Evolutionary conservation across 2,329 filamentous ascomycete genomes (phyloP).

Genomic region (Pochonia chlamydosporia): DNA sequence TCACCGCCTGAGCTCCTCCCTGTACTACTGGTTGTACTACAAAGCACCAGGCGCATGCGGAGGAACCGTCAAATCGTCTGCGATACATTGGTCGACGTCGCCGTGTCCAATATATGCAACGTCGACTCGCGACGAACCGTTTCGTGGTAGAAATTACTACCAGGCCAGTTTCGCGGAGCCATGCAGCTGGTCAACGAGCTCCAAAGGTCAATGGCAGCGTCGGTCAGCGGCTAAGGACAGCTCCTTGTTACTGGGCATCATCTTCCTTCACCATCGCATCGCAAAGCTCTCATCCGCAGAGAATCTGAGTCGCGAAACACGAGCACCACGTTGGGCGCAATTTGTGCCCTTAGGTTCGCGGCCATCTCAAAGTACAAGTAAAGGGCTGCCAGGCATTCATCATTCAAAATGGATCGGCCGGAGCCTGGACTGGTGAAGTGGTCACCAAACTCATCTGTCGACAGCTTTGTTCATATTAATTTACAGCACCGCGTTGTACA

Average conservation of each 20-base stretch:
- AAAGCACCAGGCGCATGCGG: not conserved
- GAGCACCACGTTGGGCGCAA: too few species aligned
- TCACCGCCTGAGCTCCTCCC: too few species aligned
- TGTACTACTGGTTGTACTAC: too few species aligned
- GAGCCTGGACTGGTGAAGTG: slow-evolving; percentile 61
- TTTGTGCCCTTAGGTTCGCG: too few species aligned
- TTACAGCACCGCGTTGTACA: slow-evolving; percentile 58
- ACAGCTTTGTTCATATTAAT: slow-evolving; percentile 61
- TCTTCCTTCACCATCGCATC: not conserved
- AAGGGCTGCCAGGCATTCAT: too few species aligned
- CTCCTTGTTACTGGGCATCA: not conserved
- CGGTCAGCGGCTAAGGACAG: slow-evolving; percentile 5
- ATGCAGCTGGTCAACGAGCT: slow-evolving; percentile 2
- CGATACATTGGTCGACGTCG: not conserved
- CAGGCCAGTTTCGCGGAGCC: not conserved
- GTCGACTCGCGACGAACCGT: not conserved
- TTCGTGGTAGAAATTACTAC: not conserved
- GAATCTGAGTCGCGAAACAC: not conserved
- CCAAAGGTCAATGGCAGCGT: slow-evolving; percentile 7
- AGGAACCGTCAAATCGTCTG: not conserved
- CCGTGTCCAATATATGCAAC: not conserved
- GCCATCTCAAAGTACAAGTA: too few species aligned
- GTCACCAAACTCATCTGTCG: slow-evolving; percentile 53
- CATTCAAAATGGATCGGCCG: slow-evolving; percentile 45
- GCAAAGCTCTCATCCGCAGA: not conserved